Conservation (phyloP, 208 protist genomes). For the Crithidia thermophila region DNA sequence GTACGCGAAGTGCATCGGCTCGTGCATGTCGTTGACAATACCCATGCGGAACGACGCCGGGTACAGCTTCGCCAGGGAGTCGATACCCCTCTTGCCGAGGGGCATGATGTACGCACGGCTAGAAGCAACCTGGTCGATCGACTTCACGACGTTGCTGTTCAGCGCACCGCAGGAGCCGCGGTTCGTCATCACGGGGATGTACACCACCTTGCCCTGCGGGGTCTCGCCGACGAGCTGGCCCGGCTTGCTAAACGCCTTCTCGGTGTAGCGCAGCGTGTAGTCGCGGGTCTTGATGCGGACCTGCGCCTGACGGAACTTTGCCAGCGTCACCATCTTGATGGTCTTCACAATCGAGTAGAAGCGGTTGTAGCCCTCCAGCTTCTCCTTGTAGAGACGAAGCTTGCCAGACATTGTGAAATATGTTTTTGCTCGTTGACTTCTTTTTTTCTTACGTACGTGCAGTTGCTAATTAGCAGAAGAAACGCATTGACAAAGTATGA, state of each 20-base stretch:
- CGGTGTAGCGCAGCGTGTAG: conserved; percentile 89
- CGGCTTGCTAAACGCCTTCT: conserved; percentile 87
- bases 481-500: neutral
- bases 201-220: conserved; percentile 53
- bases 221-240: conserved; percentile 26
- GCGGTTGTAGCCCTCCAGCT: conserved; percentile 91
- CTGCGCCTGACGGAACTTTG: conserved; percentile 84
- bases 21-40: conserved; percentile 91
- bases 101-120: conserved; percentile 73
- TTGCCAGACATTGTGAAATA: conserved; percentile 84
- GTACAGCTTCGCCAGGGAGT: conserved; percentile 87
- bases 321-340: conserved; percentile 93
- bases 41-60: conserved; percentile 73
- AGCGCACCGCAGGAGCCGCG: conserved; percentile 89
- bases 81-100: conserved; percentile 85
- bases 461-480: neutral
- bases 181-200: conserved; percentile 91
- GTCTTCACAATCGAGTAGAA: conserved; percentile 94
- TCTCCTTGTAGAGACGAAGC: conserved; percentile 92
- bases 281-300: conserved; percentile 83
- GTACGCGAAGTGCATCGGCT: conserved; percentile 90
- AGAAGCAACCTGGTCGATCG: conserved; percentile 58
- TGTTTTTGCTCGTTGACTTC: too few relatives aligned
- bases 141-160: conserved; percentile 83
- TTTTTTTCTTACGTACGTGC: conserved; percentile 9